phyloP scores from a whole-genome alignment of 2,329 filamentous ascomycete genomes.

The Neofusicoccum sp. region DNA sequence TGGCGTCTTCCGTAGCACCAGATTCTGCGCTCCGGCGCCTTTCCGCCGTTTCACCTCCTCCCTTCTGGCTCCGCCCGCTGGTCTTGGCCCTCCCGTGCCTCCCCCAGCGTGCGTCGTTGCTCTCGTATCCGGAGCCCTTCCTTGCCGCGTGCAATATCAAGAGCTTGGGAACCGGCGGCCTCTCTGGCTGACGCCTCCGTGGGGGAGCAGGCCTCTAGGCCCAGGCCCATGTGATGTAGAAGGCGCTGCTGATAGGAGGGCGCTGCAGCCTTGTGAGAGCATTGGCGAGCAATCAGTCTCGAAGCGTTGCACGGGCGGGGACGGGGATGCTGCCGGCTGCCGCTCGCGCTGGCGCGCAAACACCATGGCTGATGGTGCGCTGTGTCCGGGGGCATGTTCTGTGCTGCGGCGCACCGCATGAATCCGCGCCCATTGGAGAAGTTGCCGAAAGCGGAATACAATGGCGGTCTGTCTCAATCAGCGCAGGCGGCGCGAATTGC shows the following conservation, averaged over 20 bases:
- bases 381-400: too few relatives aligned
- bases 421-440: background rate
- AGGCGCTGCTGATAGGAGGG: conserved; percentile 3
- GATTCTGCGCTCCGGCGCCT: conserved; percentile 6
- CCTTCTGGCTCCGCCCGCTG: background rate
- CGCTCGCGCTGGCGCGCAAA: background rate
- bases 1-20: conserved; percentile 10
- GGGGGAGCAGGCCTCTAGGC: too few relatives aligned
- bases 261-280: conserved; percentile 10
- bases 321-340: background rate
- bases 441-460: conserved; percentile 1
- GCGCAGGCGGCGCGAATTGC: background rate
- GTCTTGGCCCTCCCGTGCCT: background rate
- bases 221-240: conserved; percentile 9
- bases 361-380: background rate
- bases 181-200: background rate
- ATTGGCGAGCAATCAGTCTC: conserved; percentile 14
- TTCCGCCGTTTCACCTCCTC: conserved; percentile 11
- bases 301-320: background rate
- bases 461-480: background rate
- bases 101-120: background rate
- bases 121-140: background rate
- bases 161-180: background rate
- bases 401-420: background rate
- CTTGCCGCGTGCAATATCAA: background rate